phyloP scores from a whole-genome alignment of 179 eudicot species.

The Nepenthes alata region DNA sequence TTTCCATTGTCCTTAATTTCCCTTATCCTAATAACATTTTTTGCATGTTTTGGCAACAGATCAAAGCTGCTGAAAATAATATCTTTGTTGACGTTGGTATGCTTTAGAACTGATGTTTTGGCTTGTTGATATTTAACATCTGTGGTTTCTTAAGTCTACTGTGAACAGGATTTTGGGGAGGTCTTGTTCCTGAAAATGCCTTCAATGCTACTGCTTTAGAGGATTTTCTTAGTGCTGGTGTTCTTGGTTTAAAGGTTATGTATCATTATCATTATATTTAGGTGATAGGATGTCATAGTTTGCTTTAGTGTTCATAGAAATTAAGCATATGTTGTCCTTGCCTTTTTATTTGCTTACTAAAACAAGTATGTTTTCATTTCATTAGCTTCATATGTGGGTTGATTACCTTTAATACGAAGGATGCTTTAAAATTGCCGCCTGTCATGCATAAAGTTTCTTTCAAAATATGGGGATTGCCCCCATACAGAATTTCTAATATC shows the following conservation, averaged over 20 bases:
- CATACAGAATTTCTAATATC: too few relatives aligned
- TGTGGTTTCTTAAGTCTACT: not conserved
- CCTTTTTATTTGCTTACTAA: too few relatives aligned
- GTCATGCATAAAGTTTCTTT: too few relatives aligned
- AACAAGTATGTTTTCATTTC: too few relatives aligned
- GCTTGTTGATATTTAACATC: not conserved
- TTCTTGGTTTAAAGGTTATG: constrained; percentile 80
- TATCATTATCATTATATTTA: not conserved
- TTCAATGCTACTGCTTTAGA: constrained; percentile 59
- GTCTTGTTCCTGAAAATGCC: constrained; percentile 94
- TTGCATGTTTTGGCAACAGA: constrained; percentile 25
- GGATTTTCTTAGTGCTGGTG: constrained; percentile 73
- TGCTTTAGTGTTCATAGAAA: too few relatives aligned
- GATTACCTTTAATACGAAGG: too few relatives aligned
- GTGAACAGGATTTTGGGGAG: constrained; percentile 89
- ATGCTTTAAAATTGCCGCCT: too few relatives aligned
- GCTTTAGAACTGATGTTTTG: constrained; percentile 10
- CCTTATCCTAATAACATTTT: not conserved
- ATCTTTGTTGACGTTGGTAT: constrained; percentile 88
- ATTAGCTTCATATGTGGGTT: too few relatives aligned
- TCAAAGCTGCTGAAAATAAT: constrained; percentile 60
- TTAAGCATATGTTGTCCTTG: too few relatives aligned
- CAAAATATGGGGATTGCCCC: too few relatives aligned
- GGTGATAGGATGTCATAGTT: too few relatives aligned
- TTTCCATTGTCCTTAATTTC: not conserved